Evolutionary conservation across 139 green algal species (phyloP).

Genomic region (Tetratostichococcus sp.): DNA sequence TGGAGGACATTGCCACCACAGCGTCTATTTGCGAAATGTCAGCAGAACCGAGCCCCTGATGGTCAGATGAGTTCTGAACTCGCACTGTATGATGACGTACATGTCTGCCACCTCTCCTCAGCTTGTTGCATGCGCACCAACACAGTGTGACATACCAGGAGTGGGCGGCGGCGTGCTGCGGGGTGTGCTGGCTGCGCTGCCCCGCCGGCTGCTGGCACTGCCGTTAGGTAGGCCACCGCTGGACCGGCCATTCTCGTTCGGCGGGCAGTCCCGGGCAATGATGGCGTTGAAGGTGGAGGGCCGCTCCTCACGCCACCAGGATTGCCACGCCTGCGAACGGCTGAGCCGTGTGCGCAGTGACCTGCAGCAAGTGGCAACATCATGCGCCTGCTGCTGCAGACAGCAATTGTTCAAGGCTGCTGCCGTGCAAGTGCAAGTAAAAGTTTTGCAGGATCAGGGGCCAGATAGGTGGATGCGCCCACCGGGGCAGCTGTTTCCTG

Average conservation of each 20-base stretch:
- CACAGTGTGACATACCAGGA: slow-evolving; percentile 2
- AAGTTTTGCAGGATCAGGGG: no score
- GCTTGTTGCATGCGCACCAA: background rate
- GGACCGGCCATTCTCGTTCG: background rate
- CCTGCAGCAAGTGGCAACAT: slow-evolving; percentile 16
- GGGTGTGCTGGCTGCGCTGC: background rate
- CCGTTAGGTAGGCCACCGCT: background rate
- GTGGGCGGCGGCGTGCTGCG: background rate
- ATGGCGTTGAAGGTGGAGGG: slow-evolving; percentile 38
- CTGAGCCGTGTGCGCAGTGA: background rate
- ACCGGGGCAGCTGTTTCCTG: background rate
- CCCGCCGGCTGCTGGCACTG: background rate
- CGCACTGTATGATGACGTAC: no score
- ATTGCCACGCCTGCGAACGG: slow-evolving; percentile 21
- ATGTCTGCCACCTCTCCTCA: no score
- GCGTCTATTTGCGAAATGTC: no score
- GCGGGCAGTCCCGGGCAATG: slow-evolving; percentile 17
- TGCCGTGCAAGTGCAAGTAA: no score
- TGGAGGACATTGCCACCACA: no score
- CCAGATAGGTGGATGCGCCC: no score
- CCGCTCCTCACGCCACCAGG: slow-evolving; percentile 20
- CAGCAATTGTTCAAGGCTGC: background rate
- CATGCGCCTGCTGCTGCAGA: slow-evolving; percentile 19
- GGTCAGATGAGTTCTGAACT: no score
- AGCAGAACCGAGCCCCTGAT: no score